A percentile compares a stretch with the other conserved stretches of the same genome.
Evolutionary conservation across 2,329 filamentous ascomycete species (phyloP).

Genomic region (Cladosporium sp.): DNA sequence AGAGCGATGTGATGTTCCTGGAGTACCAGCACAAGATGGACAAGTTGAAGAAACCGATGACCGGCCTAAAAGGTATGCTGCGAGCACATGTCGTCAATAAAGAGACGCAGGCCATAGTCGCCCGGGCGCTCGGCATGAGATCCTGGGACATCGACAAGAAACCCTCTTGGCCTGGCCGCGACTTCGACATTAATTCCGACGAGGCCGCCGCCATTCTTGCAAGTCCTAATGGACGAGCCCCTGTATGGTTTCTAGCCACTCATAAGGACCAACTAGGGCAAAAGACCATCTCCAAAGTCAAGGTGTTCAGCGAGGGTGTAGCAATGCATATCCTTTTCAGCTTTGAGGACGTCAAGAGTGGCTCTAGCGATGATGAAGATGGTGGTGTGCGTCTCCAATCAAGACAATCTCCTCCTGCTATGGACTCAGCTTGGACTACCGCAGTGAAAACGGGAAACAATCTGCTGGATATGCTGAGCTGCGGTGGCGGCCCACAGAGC

Average conservation of each 20-base stretch:
- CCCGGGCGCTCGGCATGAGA: neutral
- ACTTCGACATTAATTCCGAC: neutral
- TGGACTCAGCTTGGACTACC: neutral
- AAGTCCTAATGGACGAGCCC: neutral
- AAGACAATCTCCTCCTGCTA: neutral
- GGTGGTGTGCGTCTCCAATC: neutral
- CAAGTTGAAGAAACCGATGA: neutral
- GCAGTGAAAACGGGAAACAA: neutral
- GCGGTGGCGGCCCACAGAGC: neutral
- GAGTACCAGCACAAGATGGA: neutral
- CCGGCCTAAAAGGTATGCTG: neutral
- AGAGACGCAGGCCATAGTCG: neutral
- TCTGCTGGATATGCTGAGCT: neutral
- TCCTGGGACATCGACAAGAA: neutral
- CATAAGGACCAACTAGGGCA: constrained; percentile 5
- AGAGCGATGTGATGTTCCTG: constrained; percentile 2
- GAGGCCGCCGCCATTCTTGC: neutral
- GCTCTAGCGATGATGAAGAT: neutral
- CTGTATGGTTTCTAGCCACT: neutral
- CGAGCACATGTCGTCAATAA: neutral
- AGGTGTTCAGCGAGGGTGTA: neutral
- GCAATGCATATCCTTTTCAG: neutral
- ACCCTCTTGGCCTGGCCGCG: neutral
- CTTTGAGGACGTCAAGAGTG: neutral
- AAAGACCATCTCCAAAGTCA: neutral